Conservation (phyloP, 306 rosid species). For the Pachyrhizus erosus region DNA sequence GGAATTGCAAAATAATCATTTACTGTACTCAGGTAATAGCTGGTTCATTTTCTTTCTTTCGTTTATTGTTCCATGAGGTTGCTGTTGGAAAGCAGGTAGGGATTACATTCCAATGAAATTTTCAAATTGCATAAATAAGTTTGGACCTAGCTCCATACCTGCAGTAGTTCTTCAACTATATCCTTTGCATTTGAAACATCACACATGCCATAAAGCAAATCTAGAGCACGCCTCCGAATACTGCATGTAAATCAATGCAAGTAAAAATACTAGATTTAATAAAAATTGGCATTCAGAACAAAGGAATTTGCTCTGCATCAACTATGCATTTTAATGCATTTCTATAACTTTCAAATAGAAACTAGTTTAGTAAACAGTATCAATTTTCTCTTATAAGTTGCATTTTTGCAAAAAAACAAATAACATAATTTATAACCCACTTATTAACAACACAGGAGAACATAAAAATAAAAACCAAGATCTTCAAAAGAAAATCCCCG, state of each 20-base stretch:
- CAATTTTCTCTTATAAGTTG: neutral
- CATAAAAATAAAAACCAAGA: neutral
- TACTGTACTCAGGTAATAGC: slow-evolving; percentile 41
- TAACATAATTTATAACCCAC: neutral
- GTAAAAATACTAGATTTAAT: slow-evolving; percentile 36
- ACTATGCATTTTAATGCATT: neutral
- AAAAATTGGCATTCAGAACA: neutral
- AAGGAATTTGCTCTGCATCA: slow-evolving; percentile 8
- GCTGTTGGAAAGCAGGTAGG: neutral
- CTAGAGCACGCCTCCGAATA: slow-evolving; percentile 98
- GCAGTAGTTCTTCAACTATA: slow-evolving; percentile 95
- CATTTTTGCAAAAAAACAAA: neutral
- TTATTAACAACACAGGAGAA: neutral
- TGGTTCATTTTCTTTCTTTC: slow-evolving; percentile 17
- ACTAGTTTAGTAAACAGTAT: neutral
- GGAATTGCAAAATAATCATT: slow-evolving; percentile 45
- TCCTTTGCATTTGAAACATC: slow-evolving; percentile 99
- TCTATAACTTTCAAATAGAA: neutral
- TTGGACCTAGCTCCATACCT: slow-evolving; percentile 61
- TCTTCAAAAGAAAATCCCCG: neutral
- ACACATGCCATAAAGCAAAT: slow-evolving; percentile 99
- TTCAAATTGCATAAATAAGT: slow-evolving; percentile 32
- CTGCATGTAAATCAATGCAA: slow-evolving; percentile 59
- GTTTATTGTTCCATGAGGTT: neutral
- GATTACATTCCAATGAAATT: slow-evolving; percentile 13